Evolutionary conservation across 148 eudicot genomes (phyloP).

Genomic region (Persicaria tinctoria): DNA sequence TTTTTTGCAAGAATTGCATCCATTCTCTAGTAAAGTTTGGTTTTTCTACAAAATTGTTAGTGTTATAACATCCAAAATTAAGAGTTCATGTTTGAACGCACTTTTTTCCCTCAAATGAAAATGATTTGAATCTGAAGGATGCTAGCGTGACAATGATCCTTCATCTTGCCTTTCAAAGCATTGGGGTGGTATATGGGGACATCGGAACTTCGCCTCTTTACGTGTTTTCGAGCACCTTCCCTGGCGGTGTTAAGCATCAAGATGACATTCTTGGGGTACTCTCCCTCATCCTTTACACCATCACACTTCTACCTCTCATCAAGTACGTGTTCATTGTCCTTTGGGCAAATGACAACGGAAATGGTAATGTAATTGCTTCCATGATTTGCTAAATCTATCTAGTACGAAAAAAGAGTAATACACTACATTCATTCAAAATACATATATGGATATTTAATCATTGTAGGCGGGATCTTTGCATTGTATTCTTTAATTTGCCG

Average conservation of each 20-base stretch:
- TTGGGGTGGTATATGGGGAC: constrained; percentile 38
- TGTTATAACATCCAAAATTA: not conserved
- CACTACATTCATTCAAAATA: too few relatives aligned
- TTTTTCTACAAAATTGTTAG: not conserved
- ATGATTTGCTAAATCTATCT: too few relatives aligned
- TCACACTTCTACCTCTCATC: constrained; percentile 36
- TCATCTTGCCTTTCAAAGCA: constrained; percentile 35
- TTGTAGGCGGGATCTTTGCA: constrained; percentile 52
- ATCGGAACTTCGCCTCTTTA: constrained; percentile 41
- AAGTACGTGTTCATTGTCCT: constrained; percentile 43
- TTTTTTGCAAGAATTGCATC: not conserved
- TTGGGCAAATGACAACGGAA: constrained; percentile 34
- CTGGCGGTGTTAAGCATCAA: constrained; percentile 22
- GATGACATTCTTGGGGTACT: constrained; percentile 33
- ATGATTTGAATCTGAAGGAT: constrained; percentile 4
- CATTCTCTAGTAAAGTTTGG: not conserved
- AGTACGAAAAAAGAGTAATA: too few relatives aligned
- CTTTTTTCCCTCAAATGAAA: not conserved
- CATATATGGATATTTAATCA: not conserved
- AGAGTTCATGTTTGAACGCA: not conserved
- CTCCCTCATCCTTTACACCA: constrained; percentile 32
- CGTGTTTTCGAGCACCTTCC: constrained; percentile 33
- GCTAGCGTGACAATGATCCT: constrained; percentile 23
- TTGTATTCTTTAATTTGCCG: constrained; percentile 44
- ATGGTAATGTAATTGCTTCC: constrained; percentile 15